These are phyloP conservation scores for Inga leiocalycina DNA, from an alignment of 306 rosid species.

Conservation along the genomic window DNA sequence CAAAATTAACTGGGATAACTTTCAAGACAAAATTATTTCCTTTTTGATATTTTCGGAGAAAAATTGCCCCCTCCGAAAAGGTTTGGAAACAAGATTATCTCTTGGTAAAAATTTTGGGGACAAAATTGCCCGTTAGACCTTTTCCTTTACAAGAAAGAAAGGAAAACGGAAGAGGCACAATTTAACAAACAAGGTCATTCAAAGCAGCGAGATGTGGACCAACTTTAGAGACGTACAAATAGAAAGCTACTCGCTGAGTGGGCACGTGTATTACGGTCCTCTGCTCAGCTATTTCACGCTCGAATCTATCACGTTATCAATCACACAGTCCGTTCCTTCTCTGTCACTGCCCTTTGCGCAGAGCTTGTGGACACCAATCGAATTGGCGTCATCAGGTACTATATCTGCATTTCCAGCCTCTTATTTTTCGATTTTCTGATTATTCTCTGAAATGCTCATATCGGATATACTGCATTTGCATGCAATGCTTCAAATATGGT, in stretches of 20 bases:
- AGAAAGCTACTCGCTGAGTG: neutral
- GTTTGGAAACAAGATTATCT: too few species aligned
- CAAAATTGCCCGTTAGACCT: too few species aligned
- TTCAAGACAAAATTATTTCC: too few species aligned
- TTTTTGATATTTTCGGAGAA: too few species aligned
- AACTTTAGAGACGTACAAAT: neutral
- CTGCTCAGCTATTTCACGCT: neutral
- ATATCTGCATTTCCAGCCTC: neutral
- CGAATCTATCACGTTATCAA: neutral
- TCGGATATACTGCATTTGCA: neutral
- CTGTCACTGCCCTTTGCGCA: neutral
- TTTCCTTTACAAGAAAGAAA: too few species aligned
- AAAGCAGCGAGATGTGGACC: neutral
- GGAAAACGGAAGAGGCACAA: too few species aligned
- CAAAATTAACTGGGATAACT: too few species aligned
- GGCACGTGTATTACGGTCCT: neutral
- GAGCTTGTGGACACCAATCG: constrained; percentile 13
- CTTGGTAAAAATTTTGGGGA: too few species aligned
- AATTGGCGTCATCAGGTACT: constrained; percentile 8
- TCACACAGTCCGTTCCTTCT: neutral
- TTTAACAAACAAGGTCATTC: too few species aligned
- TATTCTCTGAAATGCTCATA: neutral
- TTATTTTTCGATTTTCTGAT: neutral
- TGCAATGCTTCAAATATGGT: neutral
- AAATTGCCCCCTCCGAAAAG: too few species aligned